Evolutionary conservation across 2,329 filamentous ascomycete genomes (phyloP), one percentile per base, ranked within the genome.

Genomic region (Fonsecaea pugnacius): DNA sequence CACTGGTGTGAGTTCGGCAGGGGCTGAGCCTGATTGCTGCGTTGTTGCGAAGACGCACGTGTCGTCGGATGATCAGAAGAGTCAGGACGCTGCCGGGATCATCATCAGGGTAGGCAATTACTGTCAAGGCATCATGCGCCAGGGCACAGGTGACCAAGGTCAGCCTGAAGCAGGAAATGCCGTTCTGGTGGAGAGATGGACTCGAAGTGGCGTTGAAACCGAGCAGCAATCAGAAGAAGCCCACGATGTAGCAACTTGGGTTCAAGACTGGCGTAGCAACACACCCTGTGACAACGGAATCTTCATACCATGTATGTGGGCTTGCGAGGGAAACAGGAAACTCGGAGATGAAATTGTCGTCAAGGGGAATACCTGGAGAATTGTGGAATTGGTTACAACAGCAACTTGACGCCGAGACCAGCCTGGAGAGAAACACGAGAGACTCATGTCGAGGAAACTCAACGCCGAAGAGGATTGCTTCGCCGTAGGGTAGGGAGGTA

Each of bases 11-110:
- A 14, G 14, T 27, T 10, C 51, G 8, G 16, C 43, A 16, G 65
- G 79, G 78, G n/a, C 74, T 82, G 63, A 78, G 79, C 35, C 74
- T 76, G 43, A 80, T 82, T 43, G 75, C 78, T 69, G 65, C 36
- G 36, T 63, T 9, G 66, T 66, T 36, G 67, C 66, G 21, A 60
- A 60, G 58, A 64, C 62, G n/a, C 46, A 48, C 27, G 57, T n/a
- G 9, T 5, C 24, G 38, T 18, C 40, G 32, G 52, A 35, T 33
- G 43, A 36, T 16, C 35, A 50, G 16, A 53, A 33, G 3, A 24
- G 27, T 21, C 9, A 35, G 12, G 30, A 18, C 10, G 3, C 21
- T 40, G 18, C 27, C 16, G 53, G 57, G 18, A 46, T 66, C 16
- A 46, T 69, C 46, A 67, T 70, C 58, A 51, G 65, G 12, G 51